Base-by-base conservation (phyloP, 177 flowering plant genomes). In the Tripterygium wilfordii region DNA sequence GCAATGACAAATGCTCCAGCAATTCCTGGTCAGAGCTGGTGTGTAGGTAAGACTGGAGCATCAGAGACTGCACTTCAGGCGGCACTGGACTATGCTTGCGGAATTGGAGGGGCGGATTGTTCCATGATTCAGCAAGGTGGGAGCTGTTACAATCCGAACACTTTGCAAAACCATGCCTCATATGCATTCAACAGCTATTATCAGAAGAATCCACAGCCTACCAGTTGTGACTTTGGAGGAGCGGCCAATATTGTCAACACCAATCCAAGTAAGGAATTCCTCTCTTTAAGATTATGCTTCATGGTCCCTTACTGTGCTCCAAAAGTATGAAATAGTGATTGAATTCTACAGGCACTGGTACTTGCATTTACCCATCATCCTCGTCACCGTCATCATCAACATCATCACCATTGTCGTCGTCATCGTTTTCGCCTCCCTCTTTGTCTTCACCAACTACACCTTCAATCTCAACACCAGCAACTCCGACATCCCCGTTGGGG, bases 21-120 rank as follows among this genome's bases (percentile, higher is more conserved):
- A 16, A 49, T 37, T 37, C 55, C 70, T 14, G 96, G 96, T 27
- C 88, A 84, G 76, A 76, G 72, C 42, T 94, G 99, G 99, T 94
- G 99, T 42, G 70, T 86, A 37, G 97, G 88, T 1, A 82, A 59
- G 72, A 54, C 45, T 12, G 97, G 95, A 24, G 73, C 60, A 1
- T 3, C 45, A 27, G 65, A 80, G 52, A 57, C 42, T 29, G 57
- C 69, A 15, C 65, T 94, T 35, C 99, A 94, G 58, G 15, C 62
- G 5, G 99, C 87, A 7, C 42, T 94, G 60, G 97, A 94, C 53
- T 94, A 89, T 66, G 96, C 99, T 2, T 94, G 99, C 67, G 99
- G 99, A 28, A 63, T 53, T 10, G 96, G 92, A 29, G 81, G 83
- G 0, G 91, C 83, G 1, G 99, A 87, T 51, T 94, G 99, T 52